Evolutionary conservation across 352 stramenopile genomes (phyloP), one percentile per base, ranked within the genome.

Genomic region (Phytophthora pinifolia): DNA sequence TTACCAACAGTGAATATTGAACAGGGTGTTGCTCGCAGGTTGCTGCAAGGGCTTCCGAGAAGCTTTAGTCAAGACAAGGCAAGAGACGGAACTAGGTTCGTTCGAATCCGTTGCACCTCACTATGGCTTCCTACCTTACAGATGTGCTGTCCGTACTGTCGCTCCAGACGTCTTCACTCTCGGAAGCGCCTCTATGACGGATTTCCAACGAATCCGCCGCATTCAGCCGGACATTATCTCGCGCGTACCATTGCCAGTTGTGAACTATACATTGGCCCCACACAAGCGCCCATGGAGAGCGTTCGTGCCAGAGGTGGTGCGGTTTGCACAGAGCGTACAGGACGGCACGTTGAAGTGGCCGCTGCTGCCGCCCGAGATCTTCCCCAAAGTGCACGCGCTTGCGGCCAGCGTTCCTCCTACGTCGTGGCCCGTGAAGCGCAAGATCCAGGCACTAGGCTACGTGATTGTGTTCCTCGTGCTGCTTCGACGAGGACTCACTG

Each of bases 161-260:
- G 38, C 12, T 30, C 9, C 32, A 91, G 81, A 91, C 53, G 55
- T 91, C 27, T 88, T 91, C 48, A 77, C 67, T 6, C 47, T 86
- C n/a, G 81, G 81, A n/a, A 86, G 81, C 30, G 78, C 78, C 10
- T 91, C 81, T 14, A 71, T 91, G 37, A 76, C 67, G 9, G 81
- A 91, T 46, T 91, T 91, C 36, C 66, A 74, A 43, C 70, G 76
- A 2, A 72, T 91, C 37, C 76, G 76, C 9, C 70, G 70, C 38
- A 20, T 82, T 3, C 47, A 74, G 8, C 72, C 81, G 1, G 46
- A 45, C 7, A 65, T 74, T 27, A 63, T 91, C 30, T 61, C 59
- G 14, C 76, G 81, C 22, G 64, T 91, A 22, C 62, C 65, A 2
- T 51, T 91, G 32, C 81, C 81, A 13, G 74, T 91, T 36, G 62